Evolutionary conservation across 108 stramenopile species (phyloP).

Genomic region (Aurantiochytrium sp.): DNA sequence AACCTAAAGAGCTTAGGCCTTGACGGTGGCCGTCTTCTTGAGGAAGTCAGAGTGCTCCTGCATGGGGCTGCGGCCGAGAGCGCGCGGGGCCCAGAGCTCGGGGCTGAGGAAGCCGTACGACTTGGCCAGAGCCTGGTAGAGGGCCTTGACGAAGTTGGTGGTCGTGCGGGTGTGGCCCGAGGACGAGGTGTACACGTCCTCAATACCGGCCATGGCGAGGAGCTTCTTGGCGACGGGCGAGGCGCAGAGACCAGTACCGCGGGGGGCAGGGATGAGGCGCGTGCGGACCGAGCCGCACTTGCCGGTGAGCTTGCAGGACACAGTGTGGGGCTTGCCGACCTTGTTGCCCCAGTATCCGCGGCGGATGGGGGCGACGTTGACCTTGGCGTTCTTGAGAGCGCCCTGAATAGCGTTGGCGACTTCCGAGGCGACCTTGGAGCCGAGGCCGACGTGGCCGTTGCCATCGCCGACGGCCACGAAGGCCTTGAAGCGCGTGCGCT

Average conservation of each 20-base stretch:
- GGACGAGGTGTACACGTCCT: constrained; percentile 86
- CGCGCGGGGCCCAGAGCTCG: constrained; percentile 96
- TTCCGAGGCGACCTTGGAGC: constrained; percentile 96
- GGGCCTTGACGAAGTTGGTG: constrained; percentile 99
- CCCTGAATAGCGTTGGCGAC: constrained; percentile 99
- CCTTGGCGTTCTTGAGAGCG: constrained; percentile 97
- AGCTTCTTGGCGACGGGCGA: constrained; percentile 98
- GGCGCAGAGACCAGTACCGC: constrained; percentile 97
- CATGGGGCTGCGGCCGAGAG: constrained; percentile 74
- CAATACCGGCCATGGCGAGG: constrained; percentile 95
- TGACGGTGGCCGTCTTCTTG: constrained; percentile 69
- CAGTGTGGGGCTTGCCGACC: constrained; percentile 92
- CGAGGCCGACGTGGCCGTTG: constrained; percentile 97
- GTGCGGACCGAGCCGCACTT: constrained; percentile 99
- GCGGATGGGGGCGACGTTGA: constrained; percentile 93
- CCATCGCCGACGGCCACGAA: constrained; percentile 97
- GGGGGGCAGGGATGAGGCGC: constrained; percentile 98
- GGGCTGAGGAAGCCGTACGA: constrained; percentile 98
- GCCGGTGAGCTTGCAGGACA: constrained; percentile 98
- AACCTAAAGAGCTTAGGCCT: not conserved
- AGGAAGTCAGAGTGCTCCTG: constrained; percentile 99
- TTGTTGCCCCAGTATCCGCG: constrained; percentile 99
- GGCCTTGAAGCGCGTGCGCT: constrained; percentile 99
- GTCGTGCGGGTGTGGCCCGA: constrained; percentile 98
- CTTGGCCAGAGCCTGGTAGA: constrained; percentile 91